Evolutionary conservation across 371 early-diverging fungal species (phyloP).

Genomic region (Mortierella sp.): DNA sequence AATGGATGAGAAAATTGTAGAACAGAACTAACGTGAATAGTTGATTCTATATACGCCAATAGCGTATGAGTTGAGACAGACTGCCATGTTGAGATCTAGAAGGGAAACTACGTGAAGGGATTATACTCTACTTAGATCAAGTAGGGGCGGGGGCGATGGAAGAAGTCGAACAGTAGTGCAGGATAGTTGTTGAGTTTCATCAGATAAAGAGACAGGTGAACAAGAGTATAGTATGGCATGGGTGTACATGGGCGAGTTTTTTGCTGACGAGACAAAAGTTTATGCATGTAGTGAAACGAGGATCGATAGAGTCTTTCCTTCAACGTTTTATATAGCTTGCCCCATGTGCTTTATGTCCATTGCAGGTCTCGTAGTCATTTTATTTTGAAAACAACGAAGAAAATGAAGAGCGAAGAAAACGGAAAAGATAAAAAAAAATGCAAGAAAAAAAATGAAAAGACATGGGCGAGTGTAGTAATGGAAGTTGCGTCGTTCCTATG

Average conservation of each 20-base stretch:
- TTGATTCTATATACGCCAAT: background rate
- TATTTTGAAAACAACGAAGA: conserved; percentile 27
- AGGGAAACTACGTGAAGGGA: background rate
- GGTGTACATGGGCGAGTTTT: background rate
- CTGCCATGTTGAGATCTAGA: too few relatives aligned
- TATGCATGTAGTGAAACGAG: conserved; percentile 9
- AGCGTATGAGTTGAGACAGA: background rate
- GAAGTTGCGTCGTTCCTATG: background rate
- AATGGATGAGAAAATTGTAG: background rate
- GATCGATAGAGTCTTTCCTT: conserved; percentile 8
- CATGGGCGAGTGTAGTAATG: background rate
- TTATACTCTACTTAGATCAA: background rate
- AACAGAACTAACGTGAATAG: background rate
- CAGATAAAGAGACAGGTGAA: background rate
- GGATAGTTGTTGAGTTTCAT: background rate
- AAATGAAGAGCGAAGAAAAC: background rate
- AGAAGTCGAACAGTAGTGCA: too few relatives aligned
- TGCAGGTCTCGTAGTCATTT: conserved; percentile 33
- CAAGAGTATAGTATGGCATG: background rate
- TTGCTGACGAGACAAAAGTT: conserved; percentile 6
- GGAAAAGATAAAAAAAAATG: background rate
- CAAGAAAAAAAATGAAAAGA: background rate
- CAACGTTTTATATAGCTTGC: conserved; percentile 7
- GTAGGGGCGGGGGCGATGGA: background rate
- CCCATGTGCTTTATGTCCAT: conserved; percentile 10